Evolutionary conservation across 2,329 filamentous ascomycete species (phyloP), one percentile per base, ranked within the genome.

Genomic region (Verticillium nubilum): DNA sequence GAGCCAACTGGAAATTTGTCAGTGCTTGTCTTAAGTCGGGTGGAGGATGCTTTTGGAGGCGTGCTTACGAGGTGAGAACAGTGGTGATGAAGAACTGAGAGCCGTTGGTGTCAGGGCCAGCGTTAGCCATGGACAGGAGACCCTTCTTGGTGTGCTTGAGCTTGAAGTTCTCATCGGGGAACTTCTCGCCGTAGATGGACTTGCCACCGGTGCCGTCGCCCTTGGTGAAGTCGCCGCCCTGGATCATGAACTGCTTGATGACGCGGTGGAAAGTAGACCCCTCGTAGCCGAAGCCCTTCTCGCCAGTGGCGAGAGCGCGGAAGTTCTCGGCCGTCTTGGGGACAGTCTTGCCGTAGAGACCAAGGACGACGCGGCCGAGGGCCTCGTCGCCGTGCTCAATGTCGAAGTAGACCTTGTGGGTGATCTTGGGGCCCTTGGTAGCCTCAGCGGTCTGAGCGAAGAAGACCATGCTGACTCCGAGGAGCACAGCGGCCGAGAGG

Each of bases 121-220:
- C 85, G 78, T 93, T 93, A 76, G 89, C 91, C 91, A 92, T 95
- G 76, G 89, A 92, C 66, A 95, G 80, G 57, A 91, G 79, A 70
- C 91, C 91, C 76, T 87, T 88, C 85, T 92, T 92, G 81, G 83
- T 85, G 86, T 96, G 91, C 84, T 92, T 93, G 73, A 94, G 84
- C 87, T 95, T 94, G 85, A 96, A 95, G 88, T 94, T 95, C 87
- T 96, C 91, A 70, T 96, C 91, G 65, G 85, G 77, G 79, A 95
- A 95, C 78, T 90, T 91, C 68, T 85, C 81, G 69, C 91, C 91
- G 74, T 94, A 95, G 80, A 95, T 94, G 65, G 89, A 92, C 84
- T 92, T 93, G 76, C 91, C 91, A 73, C 90, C 90, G 64, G 90
- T 93, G 70, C 90, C 86, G 69, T 95, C 90, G 60, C 86, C 87